Evolutionary conservation across 2,329 filamentous ascomycete species (phyloP).

Genomic region (Basipetospora sp.): DNA sequence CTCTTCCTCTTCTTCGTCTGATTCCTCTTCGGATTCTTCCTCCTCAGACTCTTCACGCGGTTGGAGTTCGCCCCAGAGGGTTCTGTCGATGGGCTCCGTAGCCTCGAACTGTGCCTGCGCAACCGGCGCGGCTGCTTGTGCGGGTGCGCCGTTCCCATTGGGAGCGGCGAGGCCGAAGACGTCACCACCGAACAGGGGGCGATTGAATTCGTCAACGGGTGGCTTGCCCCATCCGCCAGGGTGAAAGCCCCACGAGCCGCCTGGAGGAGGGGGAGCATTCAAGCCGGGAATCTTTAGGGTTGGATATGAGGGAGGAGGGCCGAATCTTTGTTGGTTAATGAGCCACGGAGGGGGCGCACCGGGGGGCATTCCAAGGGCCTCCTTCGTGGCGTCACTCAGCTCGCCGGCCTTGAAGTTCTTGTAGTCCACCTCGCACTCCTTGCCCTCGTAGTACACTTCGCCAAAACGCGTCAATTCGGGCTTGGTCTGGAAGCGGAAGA

Average conservation of each 20-base stretch:
- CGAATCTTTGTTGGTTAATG: conserved; percentile 88
- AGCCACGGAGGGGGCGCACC: conserved; percentile 92
- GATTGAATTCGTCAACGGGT: conserved; percentile 82
- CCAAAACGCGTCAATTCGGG: conserved; percentile 86
- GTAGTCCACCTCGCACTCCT: conserved; percentile 91
- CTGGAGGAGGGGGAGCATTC: conserved; percentile 80
- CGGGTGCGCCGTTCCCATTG: conserved; percentile 11
- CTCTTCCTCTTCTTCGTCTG: conserved; percentile 51
- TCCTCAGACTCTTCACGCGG: conserved; percentile 60
- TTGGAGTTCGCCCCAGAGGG: conserved; percentile 84
- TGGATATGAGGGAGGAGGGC: conserved; percentile 85
- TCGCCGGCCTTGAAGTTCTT: conserved; percentile 82
- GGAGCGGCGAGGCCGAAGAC: conserved; percentile 63
- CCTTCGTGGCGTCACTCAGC: conserved; percentile 73
- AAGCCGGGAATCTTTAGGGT: conserved; percentile 88
- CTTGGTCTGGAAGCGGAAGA: conserved; percentile 96
- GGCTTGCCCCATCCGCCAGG: conserved; percentile 94
- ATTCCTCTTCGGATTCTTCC: conserved; percentile 59
- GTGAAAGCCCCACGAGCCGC: conserved; percentile 86
- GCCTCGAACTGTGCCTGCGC: conserved; percentile 32
- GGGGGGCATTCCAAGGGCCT: conserved; percentile 84
- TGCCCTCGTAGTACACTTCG: conserved; percentile 98
- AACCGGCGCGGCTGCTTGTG: conserved; percentile 20
- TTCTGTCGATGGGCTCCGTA: conserved; percentile 78
- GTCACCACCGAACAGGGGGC: conserved; percentile 83